Conservation (phyloP, 2,329 filamentous ascomycete species). For the Daldinia eschscholtzii region DNA sequence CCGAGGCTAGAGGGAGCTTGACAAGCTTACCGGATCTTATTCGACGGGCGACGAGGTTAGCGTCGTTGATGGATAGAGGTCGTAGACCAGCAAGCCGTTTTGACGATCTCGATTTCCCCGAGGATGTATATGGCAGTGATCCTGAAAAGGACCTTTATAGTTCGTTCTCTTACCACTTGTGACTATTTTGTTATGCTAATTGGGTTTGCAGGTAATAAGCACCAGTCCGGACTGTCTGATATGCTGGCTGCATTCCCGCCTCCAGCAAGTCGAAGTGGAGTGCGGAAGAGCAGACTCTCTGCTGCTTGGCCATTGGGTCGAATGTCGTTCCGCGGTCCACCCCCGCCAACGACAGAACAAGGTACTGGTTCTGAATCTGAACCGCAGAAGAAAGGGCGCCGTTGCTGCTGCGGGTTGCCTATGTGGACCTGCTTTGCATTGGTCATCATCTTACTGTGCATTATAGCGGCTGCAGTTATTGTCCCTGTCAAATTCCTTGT, state of each 20-base stretch:
- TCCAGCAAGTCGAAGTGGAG: slow-evolving; percentile 61
- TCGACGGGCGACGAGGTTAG: slow-evolving; percentile 84
- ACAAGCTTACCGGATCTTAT: slow-evolving; percentile 95
- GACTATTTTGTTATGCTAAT: slow-evolving; percentile 33
- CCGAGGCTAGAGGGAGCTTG: slow-evolving; percentile 87
- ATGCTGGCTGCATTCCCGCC: slow-evolving; percentile 76
- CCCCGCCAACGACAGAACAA: slow-evolving; percentile 26
- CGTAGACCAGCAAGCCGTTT: slow-evolving; percentile 72
- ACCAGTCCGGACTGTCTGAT: slow-evolving; percentile 69
- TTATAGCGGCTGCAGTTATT: slow-evolving; percentile 84
- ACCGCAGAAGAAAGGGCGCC: slow-evolving; percentile 60
- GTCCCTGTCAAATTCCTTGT: slow-evolving; percentile 78
- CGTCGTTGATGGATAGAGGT: slow-evolving; percentile 88
- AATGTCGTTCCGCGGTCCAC: slow-evolving; percentile 45
- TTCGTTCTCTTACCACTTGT: slow-evolving; percentile 47
- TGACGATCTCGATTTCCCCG: slow-evolving; percentile 66
- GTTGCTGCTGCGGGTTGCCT: slow-evolving; percentile 89
- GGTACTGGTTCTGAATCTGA: slow-evolving; percentile 26
- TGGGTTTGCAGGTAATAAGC: slow-evolving; percentile 54
- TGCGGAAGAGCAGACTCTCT: slow-evolving; percentile 61
- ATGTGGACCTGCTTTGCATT: slow-evolving; percentile 80
- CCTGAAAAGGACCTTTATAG: slow-evolving; percentile 58
- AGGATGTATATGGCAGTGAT: slow-evolving; percentile 58
- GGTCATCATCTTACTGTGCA: slow-evolving; percentile 73
- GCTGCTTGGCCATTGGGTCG: slow-evolving; percentile 63